A percentile compares a stretch with the other conserved stretches of the same genome.
Evolutionary conservation across 2,329 filamentous ascomycete species (phyloP).

Genomic region (Plectosphaerella plurivora): DNA sequence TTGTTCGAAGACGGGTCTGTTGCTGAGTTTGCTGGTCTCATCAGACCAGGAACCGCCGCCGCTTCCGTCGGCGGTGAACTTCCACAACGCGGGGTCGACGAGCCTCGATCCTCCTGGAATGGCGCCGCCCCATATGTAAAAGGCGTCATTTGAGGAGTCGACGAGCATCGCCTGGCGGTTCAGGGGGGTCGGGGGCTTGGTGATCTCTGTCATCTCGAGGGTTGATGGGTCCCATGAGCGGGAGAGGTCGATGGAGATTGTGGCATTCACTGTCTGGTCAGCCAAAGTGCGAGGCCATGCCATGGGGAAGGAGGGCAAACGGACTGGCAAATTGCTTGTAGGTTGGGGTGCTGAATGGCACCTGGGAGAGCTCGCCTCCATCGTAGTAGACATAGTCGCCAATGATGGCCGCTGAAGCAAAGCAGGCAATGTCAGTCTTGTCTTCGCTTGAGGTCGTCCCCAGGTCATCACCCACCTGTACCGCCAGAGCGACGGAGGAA

Average conservation of each 20-base stretch:
- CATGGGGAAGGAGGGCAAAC: background rate
- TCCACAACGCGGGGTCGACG: slow-evolving; percentile 22
- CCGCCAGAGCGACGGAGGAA: too few relatives aligned
- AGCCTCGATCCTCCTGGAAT: slow-evolving; percentile 14
- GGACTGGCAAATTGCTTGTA: slow-evolving; percentile 16
- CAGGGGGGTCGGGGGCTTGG: slow-evolving; percentile 21
- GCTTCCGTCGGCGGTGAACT: slow-evolving; percentile 21
- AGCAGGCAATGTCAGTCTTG: too few relatives aligned
- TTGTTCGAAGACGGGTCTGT: background rate
- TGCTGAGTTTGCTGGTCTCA: slow-evolving; percentile 11
- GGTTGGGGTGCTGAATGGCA: slow-evolving; percentile 6
- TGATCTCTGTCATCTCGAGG: slow-evolving; percentile 20
- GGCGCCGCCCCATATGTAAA: slow-evolving; percentile 29
- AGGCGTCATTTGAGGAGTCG: slow-evolving; percentile 18
- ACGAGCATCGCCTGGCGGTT: slow-evolving; percentile 25
- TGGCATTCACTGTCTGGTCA: slow-evolving; percentile 20
- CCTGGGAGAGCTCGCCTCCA: slow-evolving; percentile 26
- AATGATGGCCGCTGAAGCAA: slow-evolving; percentile 13
- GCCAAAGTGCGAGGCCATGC: background rate
- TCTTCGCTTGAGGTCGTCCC: too few relatives aligned
- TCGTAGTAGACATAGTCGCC: slow-evolving; percentile 32
- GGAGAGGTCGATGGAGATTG: slow-evolving; percentile 26
- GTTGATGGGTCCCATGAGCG: slow-evolving; percentile 27
- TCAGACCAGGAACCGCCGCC: slow-evolving; percentile 26
- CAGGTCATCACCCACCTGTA: too few relatives aligned